Percentiles rank a stretch among this genome's conserved stretches.
phyloP scores from a whole-genome alignment of 208 protist species.

The Naegleria fowleri region DNA sequence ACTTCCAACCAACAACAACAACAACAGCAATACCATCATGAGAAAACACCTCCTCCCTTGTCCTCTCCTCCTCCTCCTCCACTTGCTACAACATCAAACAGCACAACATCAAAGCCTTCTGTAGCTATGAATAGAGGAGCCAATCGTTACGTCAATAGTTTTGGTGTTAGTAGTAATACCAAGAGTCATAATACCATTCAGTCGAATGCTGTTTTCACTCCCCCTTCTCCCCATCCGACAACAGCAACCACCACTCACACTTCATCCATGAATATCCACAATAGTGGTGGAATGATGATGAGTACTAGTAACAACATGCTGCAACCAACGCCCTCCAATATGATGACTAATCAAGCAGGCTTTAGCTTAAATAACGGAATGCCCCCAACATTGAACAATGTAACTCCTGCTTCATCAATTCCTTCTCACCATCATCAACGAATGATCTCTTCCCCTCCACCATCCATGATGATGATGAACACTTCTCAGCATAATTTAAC shows the following conservation, averaged over 20 bases:
- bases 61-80: neutral
- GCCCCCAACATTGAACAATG: too few species aligned
- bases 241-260: neutral
- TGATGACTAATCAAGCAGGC: too few species aligned
- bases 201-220: neutral
- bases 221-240: neutral
- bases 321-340: too few species aligned
- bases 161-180: neutral
- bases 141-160: neutral
- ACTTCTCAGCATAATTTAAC: neutral
- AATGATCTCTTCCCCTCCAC: neutral
- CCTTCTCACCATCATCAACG: neutral
- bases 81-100: neutral
- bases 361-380: too few species aligned
- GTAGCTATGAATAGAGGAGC: neutral
- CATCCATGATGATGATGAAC: neutral
- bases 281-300: neutral
- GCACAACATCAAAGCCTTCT: neutral
- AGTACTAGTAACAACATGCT: neutral
- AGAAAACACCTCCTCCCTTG: neutral
- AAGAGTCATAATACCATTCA: too few species aligned
- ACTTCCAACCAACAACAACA: neutral
- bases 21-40: neutral
- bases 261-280: neutral
- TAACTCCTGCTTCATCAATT: neutral